Percentiles rank a stretch among this genome's conserved stretches.
phyloP scores from a whole-genome alignment of 163 green algal genomes.

The Chlorella variabilis region DNA sequence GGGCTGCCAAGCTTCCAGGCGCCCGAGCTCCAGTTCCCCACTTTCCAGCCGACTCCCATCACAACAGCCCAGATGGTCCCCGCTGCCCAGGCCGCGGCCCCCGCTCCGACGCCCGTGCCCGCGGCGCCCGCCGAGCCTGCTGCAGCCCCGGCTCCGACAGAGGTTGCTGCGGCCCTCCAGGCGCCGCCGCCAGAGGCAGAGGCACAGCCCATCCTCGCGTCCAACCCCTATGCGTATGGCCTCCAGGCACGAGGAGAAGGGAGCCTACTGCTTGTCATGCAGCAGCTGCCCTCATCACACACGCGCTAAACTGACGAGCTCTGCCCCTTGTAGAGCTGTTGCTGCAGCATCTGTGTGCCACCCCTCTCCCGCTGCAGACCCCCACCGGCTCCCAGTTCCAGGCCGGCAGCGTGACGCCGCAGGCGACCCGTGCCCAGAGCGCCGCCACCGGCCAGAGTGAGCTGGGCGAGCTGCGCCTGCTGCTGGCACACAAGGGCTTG shows the following conservation, averaged over 20 bases:
- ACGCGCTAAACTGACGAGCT: too few relatives aligned
- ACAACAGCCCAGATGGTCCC: not conserved
- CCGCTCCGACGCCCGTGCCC: not conserved
- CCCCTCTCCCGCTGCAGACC: not conserved
- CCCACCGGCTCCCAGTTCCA: conserved; percentile 29
- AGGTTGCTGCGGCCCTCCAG: not conserved
- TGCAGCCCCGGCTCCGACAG: not conserved
- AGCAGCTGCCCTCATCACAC: too few relatives aligned
- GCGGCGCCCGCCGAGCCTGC: not conserved
- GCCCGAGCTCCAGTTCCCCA: not conserved
- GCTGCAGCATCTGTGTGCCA: too few relatives aligned
- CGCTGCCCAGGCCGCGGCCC: not conserved
- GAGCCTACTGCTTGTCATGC: too few relatives aligned
- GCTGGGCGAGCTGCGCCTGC: not conserved
- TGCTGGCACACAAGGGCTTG: too few relatives aligned
- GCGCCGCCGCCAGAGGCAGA: not conserved
- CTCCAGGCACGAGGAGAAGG: not conserved
- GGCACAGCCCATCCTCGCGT: not conserved
- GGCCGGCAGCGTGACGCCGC: conserved; percentile 4
- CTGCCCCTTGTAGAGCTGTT: too few relatives aligned
- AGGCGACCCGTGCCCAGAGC: not conserved
- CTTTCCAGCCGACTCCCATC: not conserved
- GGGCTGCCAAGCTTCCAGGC: not conserved
- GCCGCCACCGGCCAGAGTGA: conserved; percentile 14
- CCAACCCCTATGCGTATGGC: not conserved